Base-by-base conservation (phyloP, 768 basidiomycete genomes). In the Glaciozyma antarctica region DNA sequence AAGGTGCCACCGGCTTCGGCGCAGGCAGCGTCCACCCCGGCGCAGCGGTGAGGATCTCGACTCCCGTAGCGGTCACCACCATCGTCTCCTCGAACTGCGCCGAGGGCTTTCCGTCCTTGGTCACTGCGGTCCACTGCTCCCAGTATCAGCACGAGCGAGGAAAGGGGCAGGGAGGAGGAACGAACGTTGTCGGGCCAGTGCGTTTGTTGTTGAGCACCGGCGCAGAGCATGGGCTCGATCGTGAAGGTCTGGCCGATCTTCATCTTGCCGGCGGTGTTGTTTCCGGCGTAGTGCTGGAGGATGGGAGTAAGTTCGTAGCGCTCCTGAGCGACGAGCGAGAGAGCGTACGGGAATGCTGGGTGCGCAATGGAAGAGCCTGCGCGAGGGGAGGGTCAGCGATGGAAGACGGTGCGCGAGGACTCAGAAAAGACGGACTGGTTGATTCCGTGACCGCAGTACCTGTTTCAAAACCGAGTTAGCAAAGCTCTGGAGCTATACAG, bases 31-130 rank as follows among this genome's bases (percentile, higher is more conserved):
- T 43, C 69, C 71, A 69, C 24, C 65, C 67, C 7, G 65, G 71
- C 17, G 71, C 71, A 8, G 63, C 68, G 3, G 74, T 75, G 30
- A 75, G 63, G 24, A 75, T 64, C 56, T 75, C 74, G 43, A 71
- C 62, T 41, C 74, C 74, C 4, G 59, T 63, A 21, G 63, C 63
- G 12, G 74, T 75, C 38, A 75, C 64, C 30, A 99, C 77, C 44
- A 99, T 79, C 1, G 94, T 97, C 74, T 99, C 95, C 76, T 99
- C 95, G 75, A 97, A 99, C 74, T 99, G 95, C 2, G 95, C 95
- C 66, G 89, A 92, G 62, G 82, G 80, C 76, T 87, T 88, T 28
- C 92, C 94, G 77, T 97, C 94, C 17, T 82, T 77, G 7, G 95
- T 99, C 26, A 87, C 90, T 2, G 93, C 90, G 4, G 94, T 98